Conservation (phyloP, 78 protist species). For the Dictyostelium purpureum region DNA sequence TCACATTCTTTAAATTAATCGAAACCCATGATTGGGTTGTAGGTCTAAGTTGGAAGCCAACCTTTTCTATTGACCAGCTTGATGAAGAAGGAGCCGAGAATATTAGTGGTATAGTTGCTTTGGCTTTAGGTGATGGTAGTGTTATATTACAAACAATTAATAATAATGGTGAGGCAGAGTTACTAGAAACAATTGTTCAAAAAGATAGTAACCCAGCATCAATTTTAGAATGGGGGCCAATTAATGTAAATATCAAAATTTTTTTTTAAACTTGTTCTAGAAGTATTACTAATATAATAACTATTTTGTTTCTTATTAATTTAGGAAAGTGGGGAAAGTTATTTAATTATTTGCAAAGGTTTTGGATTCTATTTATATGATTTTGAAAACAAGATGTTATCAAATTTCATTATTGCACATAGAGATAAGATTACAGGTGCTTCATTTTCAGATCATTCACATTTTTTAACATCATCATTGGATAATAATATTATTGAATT, state of each 20-base stretch:
- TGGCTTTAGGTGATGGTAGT: neutral
- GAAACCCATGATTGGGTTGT: neutral
- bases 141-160: neutral
- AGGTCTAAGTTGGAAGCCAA: neutral
- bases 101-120: neutral
- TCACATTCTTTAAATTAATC: neutral
- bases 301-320: neutral
- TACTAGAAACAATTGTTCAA: neutral
- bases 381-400: neutral
- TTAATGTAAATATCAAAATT: neutral
- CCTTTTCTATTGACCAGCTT: too few relatives aligned
- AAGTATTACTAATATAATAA: neutral
- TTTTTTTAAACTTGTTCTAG: neutral
- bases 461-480: slow-evolving; percentile 15
- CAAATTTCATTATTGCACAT: neutral
- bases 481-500: slow-evolving; percentile 2
- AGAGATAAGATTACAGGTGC: neutral
- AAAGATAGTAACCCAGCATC: neutral
- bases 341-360: slow-evolving; percentile 2
- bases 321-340: slow-evolving; percentile 1
- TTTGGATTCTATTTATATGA: slow-evolving; percentile 16
- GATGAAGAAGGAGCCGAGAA: too few relatives aligned
- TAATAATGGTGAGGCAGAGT: neutral
- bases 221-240: neutral
- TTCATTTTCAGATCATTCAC: slow-evolving; percentile 4